Conservation (phyloP, 202 grass and related monocot species). For the Bolboschoenoplectus hybrid region DNA sequence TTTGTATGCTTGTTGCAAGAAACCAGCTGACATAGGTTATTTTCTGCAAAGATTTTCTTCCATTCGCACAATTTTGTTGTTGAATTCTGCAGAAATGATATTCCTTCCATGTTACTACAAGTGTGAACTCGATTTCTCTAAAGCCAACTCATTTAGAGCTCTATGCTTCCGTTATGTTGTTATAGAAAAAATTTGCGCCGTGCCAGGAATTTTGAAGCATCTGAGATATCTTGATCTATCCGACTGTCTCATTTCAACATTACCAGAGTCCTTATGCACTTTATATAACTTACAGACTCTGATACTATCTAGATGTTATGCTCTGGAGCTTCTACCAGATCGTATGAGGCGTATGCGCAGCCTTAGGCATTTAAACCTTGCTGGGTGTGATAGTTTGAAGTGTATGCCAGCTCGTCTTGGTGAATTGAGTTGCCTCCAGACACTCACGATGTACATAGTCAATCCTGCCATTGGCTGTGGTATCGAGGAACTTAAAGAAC, state of each 20-base stretch:
- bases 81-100: too few relatives aligned
- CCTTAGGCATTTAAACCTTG: neutral
- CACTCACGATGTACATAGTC: neutral
- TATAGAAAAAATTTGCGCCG: neutral
- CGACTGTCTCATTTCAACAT: neutral
- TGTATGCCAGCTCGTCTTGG: neutral
- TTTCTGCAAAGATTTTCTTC: neutral
- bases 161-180: neutral
- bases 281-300: neutral
- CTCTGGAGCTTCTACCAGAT: too few relatives aligned
- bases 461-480: neutral
- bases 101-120: too few relatives aligned
- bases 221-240: neutral
- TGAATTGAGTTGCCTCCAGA: neutral
- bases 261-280: neutral
- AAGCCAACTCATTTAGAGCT: neutral
- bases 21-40: neutral
- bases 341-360: too few relatives aligned
- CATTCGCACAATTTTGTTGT: neutral
- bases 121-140: neutral
- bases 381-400: neutral
- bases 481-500: neutral
- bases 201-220: neutral
- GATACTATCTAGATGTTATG: too few relatives aligned
- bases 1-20: neutral